Conservation (phyloP, 176 grass and related monocot species). For the Poa annua region DNA sequence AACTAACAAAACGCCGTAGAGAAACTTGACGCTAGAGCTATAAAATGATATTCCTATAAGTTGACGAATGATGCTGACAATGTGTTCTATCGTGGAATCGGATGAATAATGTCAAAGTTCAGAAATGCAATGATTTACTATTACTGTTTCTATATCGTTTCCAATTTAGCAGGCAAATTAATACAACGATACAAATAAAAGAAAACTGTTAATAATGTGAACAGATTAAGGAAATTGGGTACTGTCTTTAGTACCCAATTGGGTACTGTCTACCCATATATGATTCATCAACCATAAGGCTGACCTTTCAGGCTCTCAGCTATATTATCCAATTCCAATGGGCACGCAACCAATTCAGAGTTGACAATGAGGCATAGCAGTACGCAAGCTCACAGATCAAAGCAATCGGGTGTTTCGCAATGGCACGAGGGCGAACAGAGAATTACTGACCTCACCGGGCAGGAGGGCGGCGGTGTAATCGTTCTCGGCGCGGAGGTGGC, state of each 20-base stretch:
- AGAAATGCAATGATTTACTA: not conserved
- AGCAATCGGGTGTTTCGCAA: no score
- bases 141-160: not conserved
- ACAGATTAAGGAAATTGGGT: no score
- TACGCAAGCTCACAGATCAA: not conserved
- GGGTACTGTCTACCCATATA: no score
- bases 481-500: constrained; percentile 79
- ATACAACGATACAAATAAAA: not conserved
- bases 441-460: constrained; percentile 45
- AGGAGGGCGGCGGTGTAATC: constrained; percentile 64
- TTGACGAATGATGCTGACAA: not conserved
- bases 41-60: no score
- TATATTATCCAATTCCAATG: constrained; percentile 78
- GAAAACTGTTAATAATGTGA: not conserved
- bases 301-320: constrained; percentile 44
- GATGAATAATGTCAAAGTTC: not conserved
- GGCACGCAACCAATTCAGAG: constrained; percentile 85
- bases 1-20: not conserved
- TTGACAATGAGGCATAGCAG: not conserved
- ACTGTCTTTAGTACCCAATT: no score
- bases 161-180: not conserved
- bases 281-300: constrained; percentile 23
- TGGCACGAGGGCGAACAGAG: no score
- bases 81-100: not conserved
- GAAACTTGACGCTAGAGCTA: not conserved